Evolutionary conservation across 352 stramenopile genomes (phyloP), one percentile per base, ranked within the genome.

Genomic region (Globisporangium polare): DNA sequence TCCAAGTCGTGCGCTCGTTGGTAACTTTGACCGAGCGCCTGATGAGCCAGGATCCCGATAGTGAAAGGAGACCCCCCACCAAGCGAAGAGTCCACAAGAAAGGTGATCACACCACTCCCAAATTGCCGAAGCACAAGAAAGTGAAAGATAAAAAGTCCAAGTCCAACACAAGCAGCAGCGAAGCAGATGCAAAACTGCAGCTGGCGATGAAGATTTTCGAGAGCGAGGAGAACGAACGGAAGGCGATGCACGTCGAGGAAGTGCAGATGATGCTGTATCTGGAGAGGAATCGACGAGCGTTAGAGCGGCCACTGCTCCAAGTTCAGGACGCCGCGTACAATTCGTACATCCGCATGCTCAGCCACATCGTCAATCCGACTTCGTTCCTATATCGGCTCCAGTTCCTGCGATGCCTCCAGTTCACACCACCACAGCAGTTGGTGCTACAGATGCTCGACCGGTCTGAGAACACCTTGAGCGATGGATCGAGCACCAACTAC

Each of bases 301-400:
- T 75, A 7, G 82, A 89, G 55, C 68, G 78, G 26, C 76, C 74
- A 8, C 37, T 77, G 7, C 61, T 91, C 1, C 72, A 75, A 17
- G 42, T 66, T 13, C 75, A 91, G 67, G 79, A 91, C 47, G 20
- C 65, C 29, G 74, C 77, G 2, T 62, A 80, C 33, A 77, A 86
- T 26, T 68, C 68, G 18, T 80, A 85, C 47, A 68, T 83, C 12
- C 73, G 74, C 0, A 67, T 87, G 6, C 58, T 91, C 15, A 73
- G 61, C 3, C 71, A 85, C n/a, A 86, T 81, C 29, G 74, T 80
- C 26, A 78, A 83, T 41, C 72, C 72, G 5, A 72, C 68, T 10
- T 76, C 75, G 5, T 67, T 80, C 42, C 63, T 91, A 20, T 70
- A 65, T 49, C 71, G 77, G 12, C 60, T 89, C 5, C 65, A 75